Evolutionary conservation across 2,329 filamentous ascomycete species (phyloP), one percentile per base, ranked within the genome.

Genomic region (Aphanoascus verrucosus): DNA sequence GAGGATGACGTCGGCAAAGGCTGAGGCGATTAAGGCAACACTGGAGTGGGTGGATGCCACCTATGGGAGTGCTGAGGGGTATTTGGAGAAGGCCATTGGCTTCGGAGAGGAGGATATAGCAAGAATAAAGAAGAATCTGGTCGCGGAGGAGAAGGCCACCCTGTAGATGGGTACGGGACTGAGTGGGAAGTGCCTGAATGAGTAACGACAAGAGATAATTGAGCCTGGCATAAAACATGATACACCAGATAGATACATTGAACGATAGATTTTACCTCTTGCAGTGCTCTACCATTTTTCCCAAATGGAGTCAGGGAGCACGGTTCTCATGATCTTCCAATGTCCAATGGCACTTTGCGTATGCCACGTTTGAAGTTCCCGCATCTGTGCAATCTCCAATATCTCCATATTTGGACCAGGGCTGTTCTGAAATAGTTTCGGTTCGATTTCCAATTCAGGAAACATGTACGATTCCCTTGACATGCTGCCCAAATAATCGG

Each of bases 261-360:
- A 28, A 37, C 42, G 34, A 43, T 40, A 43, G 7, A 49, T 14
- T 15, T 12, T 15, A 31, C 40, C 20, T 43, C 5, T 46, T n/a
- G 2, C 5, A 41, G 46, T 11, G 7, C 20, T 23, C 78, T 69
- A 95, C 88, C 88, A 97, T 63, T 81, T 79, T 72, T 94, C 85
- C 93, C 93, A 98, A 23, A 97, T 80, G 11, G 72, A 72, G 54
- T 75, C 75, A 1, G 90, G 89, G 57, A 97, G 61, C 2, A 96
- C 89, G 0, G 74, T 80, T 64, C 93, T 81, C 89, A 98, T 98
- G 45, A 98, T 84, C 42, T 72, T 74, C 93, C 93, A 98, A 71
- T 98, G 93, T 8, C 86, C 86, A 50, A 86, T 65, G 0, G 90
- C 90, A 62, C 86, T 88, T 63, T 80, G 75, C 63, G 82, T 77